Evolutionary conservation across 495 filamentous ascomycete species (phyloP), one percentile per base, ranked within the genome.

Genomic region (Podospora pseudopauciseta): DNA sequence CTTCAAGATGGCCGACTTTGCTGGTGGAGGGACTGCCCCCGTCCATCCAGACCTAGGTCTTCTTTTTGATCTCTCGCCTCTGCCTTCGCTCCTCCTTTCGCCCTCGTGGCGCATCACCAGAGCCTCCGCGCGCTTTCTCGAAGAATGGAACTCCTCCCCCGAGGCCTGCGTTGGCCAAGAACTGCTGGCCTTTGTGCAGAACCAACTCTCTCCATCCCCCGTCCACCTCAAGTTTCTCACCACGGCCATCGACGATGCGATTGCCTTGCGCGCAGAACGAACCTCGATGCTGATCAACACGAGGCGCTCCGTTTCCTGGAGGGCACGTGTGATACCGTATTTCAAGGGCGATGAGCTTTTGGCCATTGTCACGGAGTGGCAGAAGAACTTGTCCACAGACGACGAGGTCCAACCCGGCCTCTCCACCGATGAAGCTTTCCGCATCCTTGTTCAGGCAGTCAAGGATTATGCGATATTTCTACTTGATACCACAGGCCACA

Each of bases 391-490:
- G 5, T 58, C 76, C 55, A 77, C 75, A 65, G 79, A 83, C 60
- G 81, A 85, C 11, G 65, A 79, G 0, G 81, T 81, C 67, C 72
- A 83, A 44, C 85, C 70, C 2, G 73, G 76, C 34, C 72, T 80
- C 0, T 74, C 79, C 5, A 76, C 70, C 44, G 75, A 88, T 66
- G 86, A 89, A 72, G 87, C 85, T 0, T 87, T 88, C 70, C 84
- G 82, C n/a, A 82, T 87, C 55, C 76, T 90, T 7, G 79, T 90
- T n/a, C 82, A 89, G 66, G 85, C 84, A 0, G 86, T 89, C 66
- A 87, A 87, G 71, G 87, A 89, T 67, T 90, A 89, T 69, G 88
- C 87, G 59, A 90, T 90, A 67, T 90, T 89, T 71, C 86, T 90
- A 74, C 79, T 90, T 44, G 87, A 90, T 65, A 83, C 85, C 0